These are phyloP conservation scores for Boletus speciosus DNA, from an alignment of 768 basidiomycete genomes.

Conservation along the genomic window DNA sequence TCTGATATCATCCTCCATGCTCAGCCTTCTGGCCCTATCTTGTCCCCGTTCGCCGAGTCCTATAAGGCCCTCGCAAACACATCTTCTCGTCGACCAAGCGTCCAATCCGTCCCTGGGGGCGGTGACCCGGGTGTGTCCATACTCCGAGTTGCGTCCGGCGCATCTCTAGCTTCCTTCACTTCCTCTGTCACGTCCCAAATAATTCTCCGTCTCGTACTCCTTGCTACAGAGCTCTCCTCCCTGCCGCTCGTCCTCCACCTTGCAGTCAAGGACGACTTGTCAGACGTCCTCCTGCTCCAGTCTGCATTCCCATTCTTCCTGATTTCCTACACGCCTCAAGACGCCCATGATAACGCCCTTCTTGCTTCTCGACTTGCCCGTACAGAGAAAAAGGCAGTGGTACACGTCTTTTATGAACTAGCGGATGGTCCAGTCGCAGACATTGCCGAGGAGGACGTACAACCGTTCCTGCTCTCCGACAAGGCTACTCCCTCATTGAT, in stretches of 20 bases:
- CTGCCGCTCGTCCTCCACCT: slow-evolving; percentile 71
- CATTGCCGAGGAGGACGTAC: slow-evolving; percentile 56
- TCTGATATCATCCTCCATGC: slow-evolving; percentile 66
- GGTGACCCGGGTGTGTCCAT: slow-evolving; percentile 63
- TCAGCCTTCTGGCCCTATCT: slow-evolving; percentile 39
- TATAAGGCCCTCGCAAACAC: slow-evolving; percentile 32
- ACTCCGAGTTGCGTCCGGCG: slow-evolving; percentile 40
- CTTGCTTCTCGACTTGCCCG: slow-evolving; percentile 80
- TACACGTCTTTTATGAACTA: slow-evolving; percentile 73
- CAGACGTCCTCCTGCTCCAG: slow-evolving; percentile 72
- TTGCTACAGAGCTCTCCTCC: slow-evolving; percentile 63
- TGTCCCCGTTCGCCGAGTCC: slow-evolving; percentile 38
- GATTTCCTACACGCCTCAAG: slow-evolving; percentile 69
- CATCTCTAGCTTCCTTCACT: slow-evolving; percentile 59
- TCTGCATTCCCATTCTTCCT: slow-evolving; percentile 80
- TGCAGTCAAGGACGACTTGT: slow-evolving; percentile 60
- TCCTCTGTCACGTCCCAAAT: slow-evolving; percentile 48
- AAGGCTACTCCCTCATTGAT: slow-evolving; percentile 29
- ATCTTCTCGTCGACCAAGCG: slow-evolving; percentile 38
- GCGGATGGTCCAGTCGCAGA: slow-evolving; percentile 43
- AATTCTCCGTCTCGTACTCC: slow-evolving; percentile 58
- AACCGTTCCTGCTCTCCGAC: slow-evolving; percentile 55
- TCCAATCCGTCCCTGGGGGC: slow-evolving; percentile 55
- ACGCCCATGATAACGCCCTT: slow-evolving; percentile 88
- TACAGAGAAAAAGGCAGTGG: slow-evolving; percentile 66